Base-by-base conservation (phyloP, 768 basidiomycete genomes). In the Obba rivulosa region DNA sequence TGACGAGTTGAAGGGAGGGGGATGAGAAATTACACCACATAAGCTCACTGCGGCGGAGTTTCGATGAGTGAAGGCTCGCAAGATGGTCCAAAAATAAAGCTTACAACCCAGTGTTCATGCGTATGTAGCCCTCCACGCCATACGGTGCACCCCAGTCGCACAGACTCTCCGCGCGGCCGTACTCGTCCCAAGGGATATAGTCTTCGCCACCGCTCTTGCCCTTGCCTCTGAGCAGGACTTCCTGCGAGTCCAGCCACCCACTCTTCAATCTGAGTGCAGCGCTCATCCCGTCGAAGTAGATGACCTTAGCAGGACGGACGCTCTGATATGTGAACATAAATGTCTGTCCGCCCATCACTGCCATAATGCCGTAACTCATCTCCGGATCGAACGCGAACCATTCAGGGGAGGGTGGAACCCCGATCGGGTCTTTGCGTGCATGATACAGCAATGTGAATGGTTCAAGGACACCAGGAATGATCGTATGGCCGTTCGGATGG, bases 361-460 rank as follows among this genome's bases (percentile, higher is more conserved):
- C 48, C 48, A 49, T 49, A 41, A 49, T 49, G 41, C 48, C 48
- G 21, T 35, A 49, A 34, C 48, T 49, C 48, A 49, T 49, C 48
- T 49, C 48, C 8, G 48, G 41, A 25, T 49, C 48, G 24, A 49
- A 49, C 7, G 48, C 48, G 14, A 49, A 49, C 48, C 48, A 49
- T 41, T 49, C 41, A n/a, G 31, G 40, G 23, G 44, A 45, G 1
- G 48, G 24, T 22, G 23, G 36, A 13, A 38, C 37, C 21, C 34
- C 13, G 20, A 22, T 18, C 8, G 40, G 2, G 17, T 41, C 41
- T 21, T 21, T 49, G 34, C 48, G 48, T 24, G 48, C 48, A 49
- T 49, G 48, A 21, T 49, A 49, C 4, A 49, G 41, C 7, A 49
- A 34, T n/a, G 48, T 49, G 41, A 31, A 49, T 17, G 48, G 41